Conservation (phyloP, 177 flowering plant species). For the Vitis hybrid region DNA sequence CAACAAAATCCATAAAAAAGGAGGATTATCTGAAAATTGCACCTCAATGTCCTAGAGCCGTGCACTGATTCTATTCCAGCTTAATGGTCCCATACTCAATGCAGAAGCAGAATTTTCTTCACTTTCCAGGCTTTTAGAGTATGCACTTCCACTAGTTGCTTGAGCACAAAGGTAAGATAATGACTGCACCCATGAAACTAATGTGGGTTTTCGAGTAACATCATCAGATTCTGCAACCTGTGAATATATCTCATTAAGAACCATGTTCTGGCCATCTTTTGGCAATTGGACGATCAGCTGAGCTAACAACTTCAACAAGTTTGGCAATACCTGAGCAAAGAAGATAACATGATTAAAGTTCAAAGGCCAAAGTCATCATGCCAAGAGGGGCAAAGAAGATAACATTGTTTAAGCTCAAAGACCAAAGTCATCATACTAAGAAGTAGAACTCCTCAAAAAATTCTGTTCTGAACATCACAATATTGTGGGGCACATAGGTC, state of each 20-base stretch:
- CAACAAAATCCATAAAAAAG: not conserved
- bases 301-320: slow-evolving; percentile 76
- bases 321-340: slow-evolving; percentile 68
- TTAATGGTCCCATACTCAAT: slow-evolving; percentile 15
- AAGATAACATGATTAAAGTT: slow-evolving; percentile 1
- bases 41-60: slow-evolving; percentile 37
- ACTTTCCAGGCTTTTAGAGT: slow-evolving; percentile 12
- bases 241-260: slow-evolving; percentile 68
- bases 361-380: not conserved
- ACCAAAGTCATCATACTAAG: not conserved
- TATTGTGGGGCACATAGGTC: not conserved
- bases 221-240: slow-evolving; percentile 90
- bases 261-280: slow-evolving; percentile 58
- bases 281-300: slow-evolving; percentile 60
- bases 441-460: not conserved
- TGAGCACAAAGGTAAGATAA: slow-evolving; percentile 77
- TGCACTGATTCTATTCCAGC: slow-evolving; percentile 33
- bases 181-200: slow-evolving; percentile 97
- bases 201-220: slow-evolving; percentile 79
- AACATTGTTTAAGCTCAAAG: no score
- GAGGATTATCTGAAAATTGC: not conserved
- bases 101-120: slow-evolving; percentile 11
- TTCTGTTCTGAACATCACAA: no score
- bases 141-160: slow-evolving; percentile 14
- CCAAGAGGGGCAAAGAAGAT: not conserved